Base-by-base conservation (phyloP, 2,329 filamentous ascomycete species). In the Alternaria sp. region DNA sequence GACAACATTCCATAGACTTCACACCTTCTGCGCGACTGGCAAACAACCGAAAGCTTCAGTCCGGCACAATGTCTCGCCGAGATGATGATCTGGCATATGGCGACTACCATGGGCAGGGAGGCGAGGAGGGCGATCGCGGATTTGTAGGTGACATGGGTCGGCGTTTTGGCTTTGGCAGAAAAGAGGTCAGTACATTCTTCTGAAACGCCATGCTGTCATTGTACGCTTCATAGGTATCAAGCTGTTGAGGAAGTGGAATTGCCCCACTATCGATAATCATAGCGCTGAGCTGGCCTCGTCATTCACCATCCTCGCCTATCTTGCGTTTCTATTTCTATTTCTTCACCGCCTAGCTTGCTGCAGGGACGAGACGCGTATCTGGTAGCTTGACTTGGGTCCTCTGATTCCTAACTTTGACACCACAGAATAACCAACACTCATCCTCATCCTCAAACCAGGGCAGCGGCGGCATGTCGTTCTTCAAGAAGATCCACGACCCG, bases 61-160 rank as follows among this genome's bases (percentile, higher is more conserved):
- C 63, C 57, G 60, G 28, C 56, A 62, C 61, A 44, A 78, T 78
- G 76, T 68, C 76, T 60, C 71, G 69, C 48, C 64, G 79, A 57
- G 82, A 87, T 64, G 83, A 87, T 66, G 79, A 81, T 62, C 70
- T 87, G 70, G 85, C 85, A 55, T 87, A 87, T 70, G 85, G 85
- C 62, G 81, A 84, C 36, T 85, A 84, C 66, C 77, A 82, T 58
- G 74, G 68, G 18, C 70, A 71, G 69, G 63, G 77, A 59, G 66
- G 72, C 67, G 65, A 76, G 36, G 81, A 81, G 44, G 78, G 76
- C 41, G 81, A 84, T 43, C 79, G 84, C 41, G 83, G 84, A n/a
- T 70, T 87, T 32, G 77, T 86, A 38, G 82, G 84, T 38, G 83
- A 85, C 67, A 81, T 85, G 61, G 82, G 84, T 59, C 80, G 80